These are phyloP conservation scores for Pugionium dolabratum DNA, from an alignment of 345 rosid genomes.

Conservation along the genomic window DNA sequence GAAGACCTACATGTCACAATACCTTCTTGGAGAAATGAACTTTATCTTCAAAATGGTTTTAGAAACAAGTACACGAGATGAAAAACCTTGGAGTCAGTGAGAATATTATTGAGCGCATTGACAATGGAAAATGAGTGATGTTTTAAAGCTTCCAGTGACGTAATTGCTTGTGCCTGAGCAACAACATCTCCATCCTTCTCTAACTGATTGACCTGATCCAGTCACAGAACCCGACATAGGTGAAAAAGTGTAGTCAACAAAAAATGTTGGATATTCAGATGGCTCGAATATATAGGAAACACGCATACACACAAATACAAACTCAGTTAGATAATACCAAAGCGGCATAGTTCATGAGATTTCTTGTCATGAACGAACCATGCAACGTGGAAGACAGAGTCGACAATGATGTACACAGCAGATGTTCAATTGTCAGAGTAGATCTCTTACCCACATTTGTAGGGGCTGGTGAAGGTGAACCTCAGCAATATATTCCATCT, in stretches of 20 bases:
- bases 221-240: conserved; percentile 27
- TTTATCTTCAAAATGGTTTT: conserved; percentile 26
- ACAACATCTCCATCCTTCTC: conserved; percentile 98
- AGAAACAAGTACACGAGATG: conserved; percentile 27
- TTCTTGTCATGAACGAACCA: conserved; percentile 29
- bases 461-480: conserved; percentile 96
- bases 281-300: conserved; percentile 14
- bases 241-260: conserved; percentile 17
- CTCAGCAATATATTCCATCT: conserved; percentile 97
- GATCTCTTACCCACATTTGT: conserved; percentile 95
- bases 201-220: conserved; percentile 76
- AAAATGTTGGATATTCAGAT: conserved; percentile 17
- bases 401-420: conserved; percentile 20
- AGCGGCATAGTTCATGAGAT: conserved; percentile 21
- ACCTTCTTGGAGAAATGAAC: conserved; percentile 11
- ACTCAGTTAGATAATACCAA: conserved; percentile 19
- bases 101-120: conserved; percentile 76
- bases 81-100: conserved; percentile 76
- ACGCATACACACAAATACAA: conserved; percentile 2
- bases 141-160: conserved; percentile 68
- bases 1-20: conserved; percentile 62
- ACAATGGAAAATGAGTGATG: conserved; percentile 76
- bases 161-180: conserved; percentile 90
- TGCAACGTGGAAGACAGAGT: conserved; percentile 18
- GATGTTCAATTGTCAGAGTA: conserved; percentile 17